Evolutionary conservation across 441 rosid genomes (phyloP), one percentile per base, ranked within the genome.

Genomic region (Corymbia citriodora): DNA sequence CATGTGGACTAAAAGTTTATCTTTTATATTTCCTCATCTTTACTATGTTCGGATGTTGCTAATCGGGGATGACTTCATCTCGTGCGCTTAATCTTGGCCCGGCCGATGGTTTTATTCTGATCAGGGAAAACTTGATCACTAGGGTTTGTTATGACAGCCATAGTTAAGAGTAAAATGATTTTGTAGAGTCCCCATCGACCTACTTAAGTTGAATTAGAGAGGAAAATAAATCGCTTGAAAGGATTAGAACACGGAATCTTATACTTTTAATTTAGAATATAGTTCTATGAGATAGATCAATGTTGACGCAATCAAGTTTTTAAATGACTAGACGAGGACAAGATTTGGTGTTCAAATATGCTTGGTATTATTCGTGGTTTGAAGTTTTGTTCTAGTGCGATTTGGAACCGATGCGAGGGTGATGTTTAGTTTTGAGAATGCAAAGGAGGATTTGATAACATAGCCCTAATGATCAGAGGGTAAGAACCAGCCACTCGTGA

Each of bases 281-380:
- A 59, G 11, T 59, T 59, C 7, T 25, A 59, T 25, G 65, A 25
- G 65, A 59, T 59, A 0, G 0, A 59, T 59, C 0, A 10, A 59
- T 59, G n/a, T 59, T 4, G 3, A 25, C 7, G 1, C 1, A 25
- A 59, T 0, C 8, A 1, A 59, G 25, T 59, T 14, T 59, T 59
- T 25, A 23, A 59, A 59, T 59, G 65, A 10, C 25, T 59, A 59
- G 65, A 59, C 25, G 65, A 59, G 10, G 65, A 25, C 65, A 10
- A 25, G 3, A 25, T 59, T 59, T 1, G 65, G 65, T 59, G 65
- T 59, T 59, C n/a, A 59, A 59, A 59, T 59, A 59, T 59, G 5
- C 65, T 10, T 25, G 5, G 65, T 25, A n/a, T 59, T 59, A 25
- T 59, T 59, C 10, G 65, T 59, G n/a, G 65, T 10, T 59, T 0